A percentile compares a stretch with the other conserved stretches of the same genome.
Conservation (phyloP, 2,329 filamentous ascomycete genomes). For the Clonostachys chloroleuca region DNA sequence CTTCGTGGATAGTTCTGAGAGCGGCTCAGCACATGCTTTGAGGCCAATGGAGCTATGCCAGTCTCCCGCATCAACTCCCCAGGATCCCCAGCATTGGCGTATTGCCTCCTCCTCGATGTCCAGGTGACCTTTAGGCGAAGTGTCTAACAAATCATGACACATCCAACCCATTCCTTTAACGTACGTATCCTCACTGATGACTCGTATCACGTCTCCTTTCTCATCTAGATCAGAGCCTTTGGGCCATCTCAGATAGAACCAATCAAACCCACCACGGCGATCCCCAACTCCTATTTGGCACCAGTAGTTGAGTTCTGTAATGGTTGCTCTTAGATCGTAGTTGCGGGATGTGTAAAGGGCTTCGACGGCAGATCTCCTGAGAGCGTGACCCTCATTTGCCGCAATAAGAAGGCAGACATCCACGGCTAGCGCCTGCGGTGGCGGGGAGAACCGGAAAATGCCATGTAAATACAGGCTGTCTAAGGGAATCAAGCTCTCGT, state of each 20-base stretch:
- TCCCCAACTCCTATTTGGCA: slow-evolving; percentile 95
- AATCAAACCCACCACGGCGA: slow-evolving; percentile 80
- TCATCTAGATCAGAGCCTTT: slow-evolving; percentile 65
- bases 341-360: slow-evolving; percentile 66
- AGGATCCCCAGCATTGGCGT: slow-evolving; percentile 62
- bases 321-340: slow-evolving; percentile 72
- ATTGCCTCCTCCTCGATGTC: slow-evolving; percentile 58
- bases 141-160: slow-evolving; percentile 51
- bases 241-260: slow-evolving; percentile 80
- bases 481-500: slow-evolving; percentile 77
- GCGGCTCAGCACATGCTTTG: background rate
- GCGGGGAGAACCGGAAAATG: slow-evolving; percentile 70
- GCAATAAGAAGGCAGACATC: slow-evolving; percentile 81
- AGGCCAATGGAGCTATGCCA: slow-evolving; percentile 42
- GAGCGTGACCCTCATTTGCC: slow-evolving; percentile 82
- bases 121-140: slow-evolving; percentile 16
- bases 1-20: slow-evolving; percentile 8
- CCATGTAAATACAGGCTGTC: slow-evolving; percentile 75
- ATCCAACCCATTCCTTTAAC: slow-evolving; percentile 73
- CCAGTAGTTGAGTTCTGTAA: slow-evolving; percentile 90
- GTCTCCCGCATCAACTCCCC: slow-evolving; percentile 59
- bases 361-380: slow-evolving; percentile 62
- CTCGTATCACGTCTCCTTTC: slow-evolving; percentile 64
- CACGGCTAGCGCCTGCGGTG: slow-evolving; percentile 63
- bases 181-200: slow-evolving; percentile 80